Evolutionary conservation across 768 basidiomycete genomes (phyloP).

Genomic region (Boletus rufocinnamomeus): DNA sequence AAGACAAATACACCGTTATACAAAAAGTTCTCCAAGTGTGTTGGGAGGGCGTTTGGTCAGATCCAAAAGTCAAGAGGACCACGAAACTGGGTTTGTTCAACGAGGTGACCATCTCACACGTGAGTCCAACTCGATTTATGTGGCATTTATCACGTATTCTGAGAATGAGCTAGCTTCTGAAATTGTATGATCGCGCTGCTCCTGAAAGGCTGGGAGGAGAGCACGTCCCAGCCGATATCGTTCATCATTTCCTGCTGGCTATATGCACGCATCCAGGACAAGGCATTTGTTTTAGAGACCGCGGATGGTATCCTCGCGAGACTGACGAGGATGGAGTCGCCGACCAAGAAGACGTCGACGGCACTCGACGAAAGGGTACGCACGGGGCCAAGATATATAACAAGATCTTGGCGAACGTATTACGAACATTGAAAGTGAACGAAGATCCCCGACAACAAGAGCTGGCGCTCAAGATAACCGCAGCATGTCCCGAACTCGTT

Average conservation of each 20-base stretch:
- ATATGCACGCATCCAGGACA: constrained; percentile 78
- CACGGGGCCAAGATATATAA: constrained; percentile 65
- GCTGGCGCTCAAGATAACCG: constrained; percentile 76
- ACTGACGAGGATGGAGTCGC: constrained; percentile 41
- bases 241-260: constrained; percentile 84
- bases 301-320: constrained; percentile 89
- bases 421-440: constrained; percentile 80
- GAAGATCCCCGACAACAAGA: constrained; percentile 87
- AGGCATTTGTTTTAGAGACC: constrained; percentile 86
- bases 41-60: constrained; percentile 79
- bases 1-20: constrained; percentile 64
- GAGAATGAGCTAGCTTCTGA: constrained; percentile 52
- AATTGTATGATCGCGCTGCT: constrained; percentile 66
- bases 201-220: constrained; percentile 52
- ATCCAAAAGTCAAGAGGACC: constrained; percentile 69
- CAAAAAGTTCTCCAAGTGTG: constrained; percentile 68
- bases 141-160: neutral
- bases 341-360: constrained; percentile 41
- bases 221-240: constrained; percentile 72
- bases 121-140: constrained; percentile 33
- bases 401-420: constrained; percentile 74
- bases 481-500: constrained; percentile 84
- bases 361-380: constrained; percentile 34
- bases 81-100: constrained; percentile 72
- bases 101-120: constrained; percentile 64